A percentile compares a stretch with the other conserved stretches of the same genome.
Conservation (phyloP, 2,329 filamentous ascomycete species). For the Graphiopsis chlorocephala region DNA sequence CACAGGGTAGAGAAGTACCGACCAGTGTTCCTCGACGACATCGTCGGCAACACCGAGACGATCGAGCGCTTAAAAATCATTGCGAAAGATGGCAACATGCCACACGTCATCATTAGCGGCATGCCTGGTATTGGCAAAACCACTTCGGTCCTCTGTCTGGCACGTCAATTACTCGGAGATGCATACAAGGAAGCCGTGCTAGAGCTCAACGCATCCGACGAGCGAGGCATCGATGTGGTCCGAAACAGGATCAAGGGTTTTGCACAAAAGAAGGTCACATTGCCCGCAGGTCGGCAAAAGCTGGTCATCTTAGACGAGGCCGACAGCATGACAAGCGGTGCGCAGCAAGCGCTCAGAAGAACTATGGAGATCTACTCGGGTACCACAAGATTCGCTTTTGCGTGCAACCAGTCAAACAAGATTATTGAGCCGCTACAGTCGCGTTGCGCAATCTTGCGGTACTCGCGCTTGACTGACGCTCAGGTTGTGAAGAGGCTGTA, state of each 20-base stretch:
- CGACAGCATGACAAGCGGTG: constrained; percentile 93
- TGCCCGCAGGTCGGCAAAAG: constrained; percentile 88
- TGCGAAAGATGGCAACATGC: constrained; percentile 98
- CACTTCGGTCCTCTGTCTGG: constrained; percentile 89
- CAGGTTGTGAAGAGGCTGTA: constrained; percentile 88
- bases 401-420: constrained; percentile 98
- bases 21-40: constrained; percentile 89
- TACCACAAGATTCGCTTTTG: constrained; percentile 95
- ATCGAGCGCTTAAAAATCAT: constrained; percentile 98
- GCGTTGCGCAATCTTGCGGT: constrained; percentile 91
- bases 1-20: constrained; percentile 96
- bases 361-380: constrained; percentile 99
- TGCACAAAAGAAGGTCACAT: constrained; percentile 96
- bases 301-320: constrained; percentile 97
- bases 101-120: constrained; percentile 97
- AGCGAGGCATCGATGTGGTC: constrained; percentile 95
- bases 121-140: constrained; percentile 99
- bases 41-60: constrained; percentile 96
- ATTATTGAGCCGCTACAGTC: constrained; percentile 99
- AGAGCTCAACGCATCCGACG: constrained; percentile 94
- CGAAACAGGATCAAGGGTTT: constrained; percentile 97
- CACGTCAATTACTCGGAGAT: constrained; percentile 84
- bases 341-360: constrained; percentile 87
- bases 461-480: constrained; percentile 84
- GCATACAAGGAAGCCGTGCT: constrained; percentile 96